phyloP scores from a whole-genome alignment of 2,329 filamentous ascomycete genomes.

The Paraphoma chrysanthemicola region DNA sequence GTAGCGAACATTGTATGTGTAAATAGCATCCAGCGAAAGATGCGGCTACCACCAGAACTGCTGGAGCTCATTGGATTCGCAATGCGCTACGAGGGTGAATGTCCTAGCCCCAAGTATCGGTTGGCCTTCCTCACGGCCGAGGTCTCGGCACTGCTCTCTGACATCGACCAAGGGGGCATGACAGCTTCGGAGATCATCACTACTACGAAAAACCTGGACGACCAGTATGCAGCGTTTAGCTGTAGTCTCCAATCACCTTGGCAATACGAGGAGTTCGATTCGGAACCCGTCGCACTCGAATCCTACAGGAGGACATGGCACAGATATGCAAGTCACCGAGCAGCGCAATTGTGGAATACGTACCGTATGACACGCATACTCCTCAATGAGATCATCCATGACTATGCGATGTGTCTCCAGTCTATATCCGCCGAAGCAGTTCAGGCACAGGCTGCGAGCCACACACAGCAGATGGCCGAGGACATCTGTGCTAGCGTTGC shows the following conservation, averaged over 20 bases:
- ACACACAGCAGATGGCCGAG: slow-evolving; percentile 5
- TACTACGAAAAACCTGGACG: slow-evolving; percentile 9
- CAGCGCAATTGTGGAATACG: slow-evolving; percentile 24
- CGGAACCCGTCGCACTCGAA: background rate
- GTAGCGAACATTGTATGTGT: slow-evolving; percentile 17
- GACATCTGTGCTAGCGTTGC: slow-evolving; percentile 20
- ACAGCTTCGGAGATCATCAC: slow-evolving; percentile 4
- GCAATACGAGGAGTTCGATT: background rate
- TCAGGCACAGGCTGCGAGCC: background rate
- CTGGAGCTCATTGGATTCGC: slow-evolving; percentile 8
- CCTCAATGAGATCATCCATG: slow-evolving; percentile 17
- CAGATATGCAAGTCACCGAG: slow-evolving; percentile 12
- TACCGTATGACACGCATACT: slow-evolving; percentile 24
- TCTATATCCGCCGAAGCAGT: background rate
- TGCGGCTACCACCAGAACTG: slow-evolving; percentile 8
- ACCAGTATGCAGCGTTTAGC: slow-evolving; percentile 3
- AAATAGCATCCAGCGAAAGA: slow-evolving; percentile 11
- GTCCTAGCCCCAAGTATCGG: slow-evolving; percentile 3
- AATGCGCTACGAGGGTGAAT: background rate
- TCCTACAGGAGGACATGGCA: slow-evolving; percentile 6
- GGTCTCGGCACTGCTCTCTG: slow-evolving; percentile 5
- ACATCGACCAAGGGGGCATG: slow-evolving; percentile 2
- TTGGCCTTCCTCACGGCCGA: slow-evolving; percentile 10
- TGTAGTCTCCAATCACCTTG: slow-evolving; percentile 3
- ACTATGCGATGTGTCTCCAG: background rate